Conservation (phyloP, 1,284 basidiomycete species). For the Cystobasidium sp. region DNA sequence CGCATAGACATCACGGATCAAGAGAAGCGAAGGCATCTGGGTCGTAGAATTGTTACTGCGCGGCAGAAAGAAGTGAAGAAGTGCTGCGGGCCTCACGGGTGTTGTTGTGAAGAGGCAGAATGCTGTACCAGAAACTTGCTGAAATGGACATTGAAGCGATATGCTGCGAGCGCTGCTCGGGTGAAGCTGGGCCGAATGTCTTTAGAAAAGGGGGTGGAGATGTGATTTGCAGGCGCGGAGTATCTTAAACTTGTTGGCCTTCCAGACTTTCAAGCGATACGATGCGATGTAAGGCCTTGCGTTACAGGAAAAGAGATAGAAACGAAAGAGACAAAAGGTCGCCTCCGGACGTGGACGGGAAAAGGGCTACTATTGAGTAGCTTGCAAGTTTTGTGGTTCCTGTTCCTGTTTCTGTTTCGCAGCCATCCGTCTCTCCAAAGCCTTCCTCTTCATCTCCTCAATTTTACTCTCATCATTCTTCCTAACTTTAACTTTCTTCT, state of each 20-base stretch:
- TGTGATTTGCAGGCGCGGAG: too few species aligned
- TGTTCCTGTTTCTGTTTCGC: conserved; percentile 26
- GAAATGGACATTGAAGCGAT: too few species aligned
- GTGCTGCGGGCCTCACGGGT: neutral
- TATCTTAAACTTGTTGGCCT: too few species aligned
- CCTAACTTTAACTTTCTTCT: conserved; percentile 47
- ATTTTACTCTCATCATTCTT: conserved; percentile 52
- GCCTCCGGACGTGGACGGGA: neutral
- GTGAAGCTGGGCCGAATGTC: too few species aligned
- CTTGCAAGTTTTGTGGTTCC: conserved; percentile 3
- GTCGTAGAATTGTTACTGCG: neutral
- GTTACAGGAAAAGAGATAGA: too few species aligned
- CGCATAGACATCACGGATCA: conserved; percentile 44
- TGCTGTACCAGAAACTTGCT: too few species aligned
- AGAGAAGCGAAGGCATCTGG: conserved; percentile 36
- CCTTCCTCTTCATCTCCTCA: conserved; percentile 51
- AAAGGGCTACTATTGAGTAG: neutral
- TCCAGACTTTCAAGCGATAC: too few species aligned
- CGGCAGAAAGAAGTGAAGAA: neutral
- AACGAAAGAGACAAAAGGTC: too few species aligned
- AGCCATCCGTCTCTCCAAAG: conserved; percentile 51
- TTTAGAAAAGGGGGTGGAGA: too few species aligned
- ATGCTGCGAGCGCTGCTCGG: too few species aligned
- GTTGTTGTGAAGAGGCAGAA: neutral
- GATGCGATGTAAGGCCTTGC: too few species aligned